Evolutionary conservation across 345 rosid species (phyloP).

Genomic region (Rhodamnia argentea): DNA sequence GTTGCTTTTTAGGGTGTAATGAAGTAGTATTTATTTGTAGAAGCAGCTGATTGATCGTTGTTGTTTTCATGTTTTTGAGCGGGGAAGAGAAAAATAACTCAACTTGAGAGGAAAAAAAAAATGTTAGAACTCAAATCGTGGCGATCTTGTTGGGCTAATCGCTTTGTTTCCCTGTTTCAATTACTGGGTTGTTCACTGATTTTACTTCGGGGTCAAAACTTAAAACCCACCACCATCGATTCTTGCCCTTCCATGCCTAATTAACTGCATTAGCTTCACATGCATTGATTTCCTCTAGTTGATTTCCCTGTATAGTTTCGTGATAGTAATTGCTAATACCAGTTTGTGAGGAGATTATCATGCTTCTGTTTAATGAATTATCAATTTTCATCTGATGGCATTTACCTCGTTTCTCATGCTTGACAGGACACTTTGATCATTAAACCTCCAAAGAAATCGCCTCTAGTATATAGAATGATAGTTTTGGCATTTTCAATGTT

Average conservation of each 20-base stretch:
- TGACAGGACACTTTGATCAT: conserved; percentile 50
- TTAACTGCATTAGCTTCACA: neutral
- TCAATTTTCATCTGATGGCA: neutral
- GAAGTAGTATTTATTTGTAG: neutral
- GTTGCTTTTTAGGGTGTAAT: neutral
- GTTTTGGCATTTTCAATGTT: conserved; percentile 60
- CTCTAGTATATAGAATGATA: conserved; percentile 56
- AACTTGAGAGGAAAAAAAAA: neutral
- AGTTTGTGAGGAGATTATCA: neutral
- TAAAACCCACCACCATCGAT: neutral
- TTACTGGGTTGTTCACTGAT: neutral
- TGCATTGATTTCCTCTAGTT: neutral
- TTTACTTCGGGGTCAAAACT: neutral
- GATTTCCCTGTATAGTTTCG: neutral
- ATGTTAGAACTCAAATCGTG: neutral
- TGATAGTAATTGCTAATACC: neutral
- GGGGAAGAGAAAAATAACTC: neutral
- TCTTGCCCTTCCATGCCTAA: neutral
- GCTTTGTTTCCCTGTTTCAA: neutral
- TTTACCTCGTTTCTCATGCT: neutral
- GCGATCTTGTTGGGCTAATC: neutral
- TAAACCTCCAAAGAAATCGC: conserved; percentile 67
- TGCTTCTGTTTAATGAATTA: neutral
- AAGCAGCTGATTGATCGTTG: neutral
- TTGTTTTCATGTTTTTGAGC: neutral